Percentiles rank a stretch among this genome's conserved stretches.
These are phyloP conservation scores for Pythium scleroteichum DNA, from an alignment of 352 stramenopile species.

Conservation along the genomic window DNA sequence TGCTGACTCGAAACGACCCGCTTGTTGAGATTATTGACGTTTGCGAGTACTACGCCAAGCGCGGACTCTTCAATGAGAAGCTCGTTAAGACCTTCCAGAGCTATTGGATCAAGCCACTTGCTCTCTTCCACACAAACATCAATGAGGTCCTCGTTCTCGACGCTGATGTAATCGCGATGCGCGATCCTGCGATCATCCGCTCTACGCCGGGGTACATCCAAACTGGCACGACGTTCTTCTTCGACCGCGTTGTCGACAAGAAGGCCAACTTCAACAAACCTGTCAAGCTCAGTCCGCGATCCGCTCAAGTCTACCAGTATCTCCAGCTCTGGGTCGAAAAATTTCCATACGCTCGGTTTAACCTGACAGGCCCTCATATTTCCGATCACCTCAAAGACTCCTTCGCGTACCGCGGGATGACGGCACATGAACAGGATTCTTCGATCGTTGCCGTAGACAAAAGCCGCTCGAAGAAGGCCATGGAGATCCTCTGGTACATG, in stretches of 20 bases:
- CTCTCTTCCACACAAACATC: slow-evolving; percentile 51
- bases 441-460: slow-evolving; percentile 78
- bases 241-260: slow-evolving; percentile 59
- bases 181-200: slow-evolving; percentile 44
- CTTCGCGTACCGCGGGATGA: slow-evolving; percentile 43
- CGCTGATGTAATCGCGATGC: slow-evolving; percentile 51
- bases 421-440: slow-evolving; percentile 69
- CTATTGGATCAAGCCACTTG: slow-evolving; percentile 69
- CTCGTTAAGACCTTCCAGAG: slow-evolving; percentile 43
- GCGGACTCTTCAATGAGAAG: slow-evolving; percentile 32
- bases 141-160: slow-evolving; percentile 52
- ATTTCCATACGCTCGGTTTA: slow-evolving; percentile 43
- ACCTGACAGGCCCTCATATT: slow-evolving; percentile 24
- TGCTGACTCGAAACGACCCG: slow-evolving; percentile 25
- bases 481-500: slow-evolving; percentile 69
- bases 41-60: slow-evolving; percentile 37
- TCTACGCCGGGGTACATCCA: slow-evolving; percentile 38
- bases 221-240: slow-evolving; percentile 67
- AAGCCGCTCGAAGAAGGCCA: slow-evolving; percentile 36
- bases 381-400: slow-evolving; percentile 39
- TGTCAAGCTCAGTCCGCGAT: slow-evolving; percentile 29
- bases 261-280: slow-evolving; percentile 54
- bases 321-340: slow-evolving; percentile 38
- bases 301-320: slow-evolving; percentile 32
- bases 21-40: slow-evolving; percentile 52